Evolutionary conservation across 1,139 yeast species (phyloP).

Genomic region (Lodderomyces beijingensis): DNA sequence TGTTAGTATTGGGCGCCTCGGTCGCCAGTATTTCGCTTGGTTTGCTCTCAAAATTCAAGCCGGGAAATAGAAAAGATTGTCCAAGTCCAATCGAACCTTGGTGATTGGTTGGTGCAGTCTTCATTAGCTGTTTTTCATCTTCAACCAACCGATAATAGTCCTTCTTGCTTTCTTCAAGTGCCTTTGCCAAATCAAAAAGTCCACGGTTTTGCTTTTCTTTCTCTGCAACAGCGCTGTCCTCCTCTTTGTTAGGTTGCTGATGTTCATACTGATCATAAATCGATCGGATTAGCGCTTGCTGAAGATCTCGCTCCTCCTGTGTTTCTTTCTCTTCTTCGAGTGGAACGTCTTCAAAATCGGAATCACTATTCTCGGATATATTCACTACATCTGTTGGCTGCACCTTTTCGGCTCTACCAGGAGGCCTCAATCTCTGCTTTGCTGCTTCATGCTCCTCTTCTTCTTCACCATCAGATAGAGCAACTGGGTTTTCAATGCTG

Average conservation of each 20-base stretch:
- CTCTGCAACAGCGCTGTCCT: too few relatives aligned
- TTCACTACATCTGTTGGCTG: slow-evolving; percentile 27
- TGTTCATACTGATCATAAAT: slow-evolving; percentile 27
- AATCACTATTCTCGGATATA: slow-evolving; percentile 29
- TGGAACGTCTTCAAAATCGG: slow-evolving; percentile 64
- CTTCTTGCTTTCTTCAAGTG: slow-evolving; percentile 43
- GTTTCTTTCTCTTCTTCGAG: slow-evolving; percentile 22
- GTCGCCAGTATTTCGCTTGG: too few relatives aligned
- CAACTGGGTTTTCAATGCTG: slow-evolving; percentile 37
- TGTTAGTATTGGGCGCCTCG: too few relatives aligned
- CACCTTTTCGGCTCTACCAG: slow-evolving; percentile 16
- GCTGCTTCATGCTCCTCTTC: slow-evolving; percentile 1
- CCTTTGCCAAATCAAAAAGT: slow-evolving; percentile 38
- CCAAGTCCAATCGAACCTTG: slow-evolving; percentile 11
- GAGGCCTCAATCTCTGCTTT: neutral
- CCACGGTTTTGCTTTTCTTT: slow-evolving; percentile 7
- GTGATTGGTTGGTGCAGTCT: slow-evolving; percentile 7
- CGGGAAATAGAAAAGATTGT: slow-evolving; percentile 13
- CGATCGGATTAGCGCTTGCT: slow-evolving; percentile 34
- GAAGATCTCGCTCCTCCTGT: slow-evolving; percentile 27
- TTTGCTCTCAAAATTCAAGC: too few relatives aligned
- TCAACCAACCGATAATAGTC: slow-evolving; percentile 23
- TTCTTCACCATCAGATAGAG: slow-evolving; percentile 31
- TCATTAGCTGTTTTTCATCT: slow-evolving; percentile 20
- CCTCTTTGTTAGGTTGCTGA: too few relatives aligned